phyloP scores from a whole-genome alignment of 2,329 filamentous ascomycete genomes.

The Neonectria sp. region DNA sequence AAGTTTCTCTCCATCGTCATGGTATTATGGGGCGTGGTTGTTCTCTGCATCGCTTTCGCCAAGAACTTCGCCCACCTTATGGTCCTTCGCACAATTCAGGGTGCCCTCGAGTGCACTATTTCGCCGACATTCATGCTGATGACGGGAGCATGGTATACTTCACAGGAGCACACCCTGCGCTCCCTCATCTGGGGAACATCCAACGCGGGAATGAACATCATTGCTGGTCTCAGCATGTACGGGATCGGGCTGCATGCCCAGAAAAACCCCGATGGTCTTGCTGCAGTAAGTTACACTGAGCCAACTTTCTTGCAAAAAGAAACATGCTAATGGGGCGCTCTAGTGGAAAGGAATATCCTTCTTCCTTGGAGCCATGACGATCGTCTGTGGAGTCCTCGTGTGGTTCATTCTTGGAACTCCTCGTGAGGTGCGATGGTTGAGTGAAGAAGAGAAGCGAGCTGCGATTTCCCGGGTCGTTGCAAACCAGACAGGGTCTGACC shows the following conservation, averaged over 20 bases:
- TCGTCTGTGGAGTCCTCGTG: slow-evolving; percentile 38
- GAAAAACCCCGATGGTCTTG: slow-evolving; percentile 40
- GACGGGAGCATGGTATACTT: slow-evolving; percentile 52
- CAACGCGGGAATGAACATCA: slow-evolving; percentile 52
- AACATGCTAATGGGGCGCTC: not conserved
- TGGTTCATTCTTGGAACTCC: slow-evolving; percentile 51
- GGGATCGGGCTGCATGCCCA: slow-evolving; percentile 40
- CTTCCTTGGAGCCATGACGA: slow-evolving; percentile 48
- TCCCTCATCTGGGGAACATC: slow-evolving; percentile 52
- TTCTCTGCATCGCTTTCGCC: slow-evolving; percentile 49
- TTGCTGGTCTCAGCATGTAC: slow-evolving; percentile 51
- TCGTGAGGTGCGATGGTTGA: slow-evolving; percentile 50
- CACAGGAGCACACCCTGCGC: slow-evolving; percentile 49
- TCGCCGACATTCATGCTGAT: slow-evolving; percentile 51
- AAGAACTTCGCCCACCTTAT: slow-evolving; percentile 50
- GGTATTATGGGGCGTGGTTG: slow-evolving; percentile 50
- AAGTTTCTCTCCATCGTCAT: slow-evolving; percentile 54
- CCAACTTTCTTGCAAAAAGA: too few species aligned
- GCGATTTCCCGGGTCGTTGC: slow-evolving; percentile 48
- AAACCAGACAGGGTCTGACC: slow-evolving; percentile 49
- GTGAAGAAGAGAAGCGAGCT: slow-evolving; percentile 48
- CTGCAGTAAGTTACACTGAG: slow-evolving; percentile 30
- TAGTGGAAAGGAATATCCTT: slow-evolving; percentile 50
- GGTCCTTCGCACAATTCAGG: slow-evolving; percentile 49
- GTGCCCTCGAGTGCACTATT: slow-evolving; percentile 49